phyloP scores from a whole-genome alignment of 2,329 filamentous ascomycete genomes.

The Xylaria polymorpha region DNA sequence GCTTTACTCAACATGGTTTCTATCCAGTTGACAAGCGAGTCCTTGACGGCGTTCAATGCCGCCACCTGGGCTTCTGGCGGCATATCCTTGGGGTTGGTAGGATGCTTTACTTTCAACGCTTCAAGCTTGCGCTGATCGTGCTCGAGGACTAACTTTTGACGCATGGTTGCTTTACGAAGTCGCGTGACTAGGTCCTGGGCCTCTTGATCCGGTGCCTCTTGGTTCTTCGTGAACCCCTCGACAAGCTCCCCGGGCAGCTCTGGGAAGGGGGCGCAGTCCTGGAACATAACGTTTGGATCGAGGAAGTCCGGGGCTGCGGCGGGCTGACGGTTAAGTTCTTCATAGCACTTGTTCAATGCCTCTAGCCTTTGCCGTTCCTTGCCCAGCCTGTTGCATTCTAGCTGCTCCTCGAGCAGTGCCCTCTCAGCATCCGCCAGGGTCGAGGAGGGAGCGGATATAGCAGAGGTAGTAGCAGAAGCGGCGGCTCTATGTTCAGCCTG shows the following conservation, averaged over 20 bases:
- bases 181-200: constrained; percentile 61
- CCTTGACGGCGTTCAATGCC: constrained; percentile 67
- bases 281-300: constrained; percentile 61
- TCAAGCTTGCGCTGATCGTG: constrained; percentile 67
- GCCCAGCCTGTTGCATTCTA: constrained; percentile 63
- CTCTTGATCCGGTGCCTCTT: constrained; percentile 54
- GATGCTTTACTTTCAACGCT: constrained; percentile 57
- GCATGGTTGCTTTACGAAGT: constrained; percentile 69
- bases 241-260: constrained; percentile 64
- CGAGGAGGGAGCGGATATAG: constrained; percentile 30
- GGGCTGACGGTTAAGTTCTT: constrained; percentile 63
- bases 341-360: constrained; percentile 63
- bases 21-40: constrained; percentile 73
- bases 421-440: constrained; percentile 43
- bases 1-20: constrained; percentile 70
- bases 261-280: constrained; percentile 58
- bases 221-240: constrained; percentile 60
- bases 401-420: constrained; percentile 59
- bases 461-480: constrained; percentile 33
- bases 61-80: constrained; percentile 57
- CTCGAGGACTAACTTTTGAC: constrained; percentile 66
- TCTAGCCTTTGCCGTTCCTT: constrained; percentile 63
- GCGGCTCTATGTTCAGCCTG: constrained; percentile 47
- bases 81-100: constrained; percentile 53
- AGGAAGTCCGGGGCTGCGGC: constrained; percentile 63